phyloP scores from a whole-genome alignment of 257 asterid genomes.

The Agastache rugosa region DNA sequence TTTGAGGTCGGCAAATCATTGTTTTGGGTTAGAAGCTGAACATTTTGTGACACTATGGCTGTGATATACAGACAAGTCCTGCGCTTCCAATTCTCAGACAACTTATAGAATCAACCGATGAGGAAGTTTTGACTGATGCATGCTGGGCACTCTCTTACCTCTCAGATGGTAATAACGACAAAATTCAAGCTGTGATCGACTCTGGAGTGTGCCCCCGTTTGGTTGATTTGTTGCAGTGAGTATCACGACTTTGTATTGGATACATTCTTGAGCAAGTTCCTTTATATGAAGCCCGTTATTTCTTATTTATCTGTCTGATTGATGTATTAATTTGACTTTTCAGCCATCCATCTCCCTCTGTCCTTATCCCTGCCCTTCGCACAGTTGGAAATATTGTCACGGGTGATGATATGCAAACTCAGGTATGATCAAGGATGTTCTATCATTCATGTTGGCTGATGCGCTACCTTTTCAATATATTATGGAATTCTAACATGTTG shows the following conservation, averaged over 20 bases:
- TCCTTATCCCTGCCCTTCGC: constrained; percentile 87
- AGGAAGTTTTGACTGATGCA: constrained; percentile 90
- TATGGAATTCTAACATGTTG: background rate
- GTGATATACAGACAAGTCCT: constrained; percentile 66
- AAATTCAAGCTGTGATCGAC: constrained; percentile 91
- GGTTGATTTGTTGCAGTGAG: constrained; percentile 80
- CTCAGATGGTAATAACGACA: constrained; percentile 87
- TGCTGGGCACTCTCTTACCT: constrained; percentile 96
- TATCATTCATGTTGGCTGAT: background rate
- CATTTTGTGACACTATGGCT: constrained; percentile 30
- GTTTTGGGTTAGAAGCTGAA: background rate
- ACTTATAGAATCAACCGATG: constrained; percentile 78
- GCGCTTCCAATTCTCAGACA: constrained; percentile 84
- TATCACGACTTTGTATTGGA: constrained; percentile 25
- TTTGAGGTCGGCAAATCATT: background rate
- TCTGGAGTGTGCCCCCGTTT: constrained; percentile 85
- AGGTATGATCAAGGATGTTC: constrained; percentile 50
- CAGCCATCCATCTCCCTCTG: constrained; percentile 88
- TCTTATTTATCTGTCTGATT: constrained; percentile 23
- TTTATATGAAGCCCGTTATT: background rate
- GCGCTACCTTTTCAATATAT: background rate
- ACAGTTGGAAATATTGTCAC: constrained; percentile 95
- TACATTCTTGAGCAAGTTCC: background rate
- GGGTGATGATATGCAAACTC: constrained; percentile 92
- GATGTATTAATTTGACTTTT: constrained; percentile 31